Conservation (phyloP, 129 eudicot genomes). For the Tagetes patula region DNA sequence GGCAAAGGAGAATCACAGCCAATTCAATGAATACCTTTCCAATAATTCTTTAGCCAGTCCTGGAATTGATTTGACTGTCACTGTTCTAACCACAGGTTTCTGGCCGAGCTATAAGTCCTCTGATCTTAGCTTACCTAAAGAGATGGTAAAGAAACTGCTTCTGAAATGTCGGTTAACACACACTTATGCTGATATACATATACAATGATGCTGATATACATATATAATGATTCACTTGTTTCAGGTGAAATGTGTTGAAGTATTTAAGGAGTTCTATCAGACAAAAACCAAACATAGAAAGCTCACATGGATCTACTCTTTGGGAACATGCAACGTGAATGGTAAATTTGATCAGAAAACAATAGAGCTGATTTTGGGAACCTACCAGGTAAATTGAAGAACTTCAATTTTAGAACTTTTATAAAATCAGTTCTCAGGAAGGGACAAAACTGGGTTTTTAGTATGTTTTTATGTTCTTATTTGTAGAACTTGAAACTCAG, state of each 20-base stretch:
- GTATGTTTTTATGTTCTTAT: neutral
- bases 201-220: neutral
- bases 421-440: neutral
- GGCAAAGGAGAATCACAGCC: conserved; percentile 62
- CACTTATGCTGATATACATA: neutral
- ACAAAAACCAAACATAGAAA: conserved; percentile 63
- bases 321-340: conserved; percentile 67
- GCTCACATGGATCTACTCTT: conserved; percentile 84
- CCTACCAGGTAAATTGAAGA: conserved; percentile 61
- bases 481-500: neutral
- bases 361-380: conserved; percentile 70
- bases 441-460: neutral
- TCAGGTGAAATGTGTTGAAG: conserved; percentile 75
- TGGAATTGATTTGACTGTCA: conserved; percentile 80
- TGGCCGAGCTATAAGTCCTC: conserved; percentile 89
- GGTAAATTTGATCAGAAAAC: conserved; percentile 78
- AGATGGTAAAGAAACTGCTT: conserved; percentile 56
- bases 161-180: neutral
- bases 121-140: conserved; percentile 73
- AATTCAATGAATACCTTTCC: conserved; percentile 56
- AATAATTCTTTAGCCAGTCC: conserved; percentile 40
- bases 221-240: neutral
- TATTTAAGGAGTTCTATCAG: conserved; percentile 57
- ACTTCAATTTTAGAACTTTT: neutral
- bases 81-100: conserved; percentile 82